phyloP scores from a whole-genome alignment of 2,329 filamentous ascomycete genomes.

The Paecilomyces dactylethromorphus region DNA sequence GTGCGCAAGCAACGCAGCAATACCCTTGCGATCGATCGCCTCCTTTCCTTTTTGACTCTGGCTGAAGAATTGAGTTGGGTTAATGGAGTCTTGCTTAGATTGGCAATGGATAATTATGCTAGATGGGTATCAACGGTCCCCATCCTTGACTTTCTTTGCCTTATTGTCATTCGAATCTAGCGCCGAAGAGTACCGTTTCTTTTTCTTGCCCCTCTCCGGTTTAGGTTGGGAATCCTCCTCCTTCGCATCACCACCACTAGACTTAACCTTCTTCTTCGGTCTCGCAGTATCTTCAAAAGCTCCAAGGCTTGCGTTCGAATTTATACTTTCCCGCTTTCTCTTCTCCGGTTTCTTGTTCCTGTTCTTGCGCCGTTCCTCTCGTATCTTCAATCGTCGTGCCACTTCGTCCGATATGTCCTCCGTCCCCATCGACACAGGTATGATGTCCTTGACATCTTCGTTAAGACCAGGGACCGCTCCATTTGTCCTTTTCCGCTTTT shows the following conservation, averaged over 20 bases:
- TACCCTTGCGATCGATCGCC: not conserved
- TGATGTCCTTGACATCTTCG: conserved; percentile 16
- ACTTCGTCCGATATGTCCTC: conserved; percentile 43
- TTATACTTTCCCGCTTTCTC: conserved; percentile 32
- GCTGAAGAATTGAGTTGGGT: too few relatives aligned
- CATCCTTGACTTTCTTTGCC: not conserved
- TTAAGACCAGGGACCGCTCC: conserved; percentile 12
- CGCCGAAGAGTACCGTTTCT: not conserved
- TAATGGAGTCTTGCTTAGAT: not conserved
- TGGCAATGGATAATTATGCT: not conserved
- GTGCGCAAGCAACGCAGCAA: not conserved
- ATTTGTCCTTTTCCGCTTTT: conserved; percentile 18
- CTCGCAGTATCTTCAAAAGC: not conserved
- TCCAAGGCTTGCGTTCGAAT: not conserved
- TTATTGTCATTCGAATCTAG: not conserved
- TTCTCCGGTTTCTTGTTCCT: conserved; percentile 29
- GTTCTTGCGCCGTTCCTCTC: conserved; percentile 31
- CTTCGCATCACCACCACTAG: not conserved
- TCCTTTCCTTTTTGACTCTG: not conserved
- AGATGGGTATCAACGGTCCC: not conserved
- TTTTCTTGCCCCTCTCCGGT: not conserved
- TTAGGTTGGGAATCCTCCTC: not conserved
- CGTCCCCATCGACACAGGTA: conserved; percentile 24
- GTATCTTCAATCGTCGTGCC: conserved; percentile 36
- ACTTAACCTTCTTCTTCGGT: not conserved